These are phyloP conservation scores for Fusarium agapanthi DNA, from an alignment of 2,329 filamentous ascomycete species.

Conservation along the genomic window DNA sequence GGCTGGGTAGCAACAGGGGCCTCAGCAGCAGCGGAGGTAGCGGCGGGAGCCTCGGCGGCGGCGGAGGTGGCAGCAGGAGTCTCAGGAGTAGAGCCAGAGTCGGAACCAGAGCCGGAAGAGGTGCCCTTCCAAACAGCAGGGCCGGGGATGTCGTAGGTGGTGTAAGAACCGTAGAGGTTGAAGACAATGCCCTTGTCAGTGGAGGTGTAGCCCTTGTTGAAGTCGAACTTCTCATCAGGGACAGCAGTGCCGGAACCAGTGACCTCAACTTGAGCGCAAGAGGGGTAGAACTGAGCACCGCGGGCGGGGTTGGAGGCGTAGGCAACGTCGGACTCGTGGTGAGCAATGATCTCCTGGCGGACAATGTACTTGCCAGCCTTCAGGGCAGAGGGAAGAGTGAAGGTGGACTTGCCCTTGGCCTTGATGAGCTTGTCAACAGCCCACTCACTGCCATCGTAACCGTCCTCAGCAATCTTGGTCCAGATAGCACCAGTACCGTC, in stretches of 20 bases:
- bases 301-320: constrained; percentile 46
- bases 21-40: constrained; percentile 27
- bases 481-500: constrained; percentile 61
- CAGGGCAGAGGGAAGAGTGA: constrained; percentile 56
- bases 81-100: constrained; percentile 6
- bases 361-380: constrained; percentile 62
- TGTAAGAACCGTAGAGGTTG: constrained; percentile 61
- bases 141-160: constrained; percentile 48
- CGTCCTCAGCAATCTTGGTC: constrained; percentile 55
- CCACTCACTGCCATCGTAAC: constrained; percentile 53
- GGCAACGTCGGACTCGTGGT: constrained; percentile 55
- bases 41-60: constrained; percentile 8
- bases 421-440: constrained; percentile 55
- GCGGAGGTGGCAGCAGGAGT: constrained; percentile 16
- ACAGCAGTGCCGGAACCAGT: constrained; percentile 54
- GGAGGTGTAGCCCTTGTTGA: constrained; percentile 64
- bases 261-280: constrained; percentile 68
- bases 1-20: constrained; percentile 29
- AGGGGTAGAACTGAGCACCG: constrained; percentile 58
- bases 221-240: constrained; percentile 55
- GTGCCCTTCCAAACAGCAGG: constrained; percentile 44
- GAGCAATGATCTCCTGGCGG: constrained; percentile 64
- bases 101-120: constrained; percentile 27
- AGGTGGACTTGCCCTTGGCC: constrained; percentile 57
- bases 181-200: constrained; percentile 66